phyloP scores from a whole-genome alignment of 1,139 yeast species.

The Williopsis jadinii region DNA sequence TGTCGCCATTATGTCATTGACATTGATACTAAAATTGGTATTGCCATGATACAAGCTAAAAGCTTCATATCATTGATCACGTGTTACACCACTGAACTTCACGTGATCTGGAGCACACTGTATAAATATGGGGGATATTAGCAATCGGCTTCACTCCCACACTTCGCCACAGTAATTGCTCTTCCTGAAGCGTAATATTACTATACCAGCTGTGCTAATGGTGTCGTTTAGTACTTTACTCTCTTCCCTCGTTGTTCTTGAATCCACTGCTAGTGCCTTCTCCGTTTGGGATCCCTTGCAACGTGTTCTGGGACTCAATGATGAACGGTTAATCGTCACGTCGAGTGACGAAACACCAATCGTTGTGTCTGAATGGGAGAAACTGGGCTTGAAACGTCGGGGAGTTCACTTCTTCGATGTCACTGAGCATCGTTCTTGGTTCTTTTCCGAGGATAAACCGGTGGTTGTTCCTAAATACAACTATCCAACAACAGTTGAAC shows the following conservation, averaged over 20 bases:
- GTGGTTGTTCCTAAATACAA: conserved; percentile 36
- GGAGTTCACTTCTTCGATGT: conserved; percentile 66
- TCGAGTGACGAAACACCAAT: conserved; percentile 20
- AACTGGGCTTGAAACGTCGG: conserved; percentile 44
- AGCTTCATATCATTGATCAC: too few species aligned
- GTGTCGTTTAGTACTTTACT: not conserved
- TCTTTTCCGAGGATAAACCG: conserved; percentile 29
- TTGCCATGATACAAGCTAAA: too few species aligned
- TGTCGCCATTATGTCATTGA: too few species aligned
- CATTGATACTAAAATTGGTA: too few species aligned
- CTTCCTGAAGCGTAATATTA: too few species aligned
- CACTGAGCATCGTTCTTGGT: conserved; percentile 38
- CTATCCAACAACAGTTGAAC: conserved; percentile 46
- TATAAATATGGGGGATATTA: too few species aligned
- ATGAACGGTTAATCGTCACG: conserved; percentile 13
- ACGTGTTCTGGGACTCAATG: not conserved
- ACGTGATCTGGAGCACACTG: too few species aligned
- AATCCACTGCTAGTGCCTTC: conserved; percentile 1
- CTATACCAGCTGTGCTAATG: not conserved
- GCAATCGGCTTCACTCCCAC: too few species aligned
- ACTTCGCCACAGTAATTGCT: too few species aligned
- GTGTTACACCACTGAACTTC: too few species aligned
- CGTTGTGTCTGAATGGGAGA: conserved; percentile 48
- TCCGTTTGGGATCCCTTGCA: not conserved
- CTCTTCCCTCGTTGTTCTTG: not conserved